Evolutionary conservation across 2,329 filamentous ascomycete species (phyloP).

Genomic region (Pseudodiploospora longispora): DNA sequence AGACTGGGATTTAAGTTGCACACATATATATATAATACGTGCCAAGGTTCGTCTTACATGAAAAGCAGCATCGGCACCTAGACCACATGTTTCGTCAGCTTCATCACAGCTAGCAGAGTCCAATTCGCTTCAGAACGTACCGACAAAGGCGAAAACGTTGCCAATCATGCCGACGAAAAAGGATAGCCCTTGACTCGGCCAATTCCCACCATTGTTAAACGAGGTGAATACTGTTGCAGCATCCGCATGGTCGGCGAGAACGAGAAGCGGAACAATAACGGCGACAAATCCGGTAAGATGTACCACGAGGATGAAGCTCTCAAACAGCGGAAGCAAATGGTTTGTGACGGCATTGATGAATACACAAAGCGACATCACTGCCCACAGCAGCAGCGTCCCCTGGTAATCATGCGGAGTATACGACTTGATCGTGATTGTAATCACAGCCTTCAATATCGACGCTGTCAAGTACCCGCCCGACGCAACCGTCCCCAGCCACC

Average conservation of each 20-base stretch:
- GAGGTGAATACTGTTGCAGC: constrained; percentile 2
- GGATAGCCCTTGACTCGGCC: constrained; percentile 2
- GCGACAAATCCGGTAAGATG: constrained; percentile 33
- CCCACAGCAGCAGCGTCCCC: constrained; percentile 1
- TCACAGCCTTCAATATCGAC: constrained; percentile 36
- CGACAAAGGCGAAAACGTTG: constrained; percentile 6
- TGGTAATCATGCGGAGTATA: constrained; percentile 4
- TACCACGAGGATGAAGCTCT: constrained; percentile 40
- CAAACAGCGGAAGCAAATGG: constrained; percentile 39
- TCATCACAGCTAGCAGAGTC: neutral
- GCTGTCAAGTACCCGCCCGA: constrained; percentile 33
- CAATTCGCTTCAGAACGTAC: constrained; percentile 5
- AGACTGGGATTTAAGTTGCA: constrained; percentile 38
- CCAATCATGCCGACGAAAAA: constrained; percentile 6
- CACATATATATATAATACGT: constrained; percentile 26
- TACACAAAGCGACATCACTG: constrained; percentile 1
- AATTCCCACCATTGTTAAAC: constrained; percentile 5
- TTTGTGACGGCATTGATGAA: constrained; percentile 8
- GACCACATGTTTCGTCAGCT: neutral
- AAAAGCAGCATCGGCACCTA: constrained; percentile 19
- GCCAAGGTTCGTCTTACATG: constrained; percentile 13
- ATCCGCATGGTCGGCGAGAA: constrained; percentile 12
- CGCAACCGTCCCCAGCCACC: constrained; percentile 35
- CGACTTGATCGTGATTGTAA: constrained; percentile 20
- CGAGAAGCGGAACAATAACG: constrained; percentile 22